Percentiles rank a stretch among this genome's conserved stretches.
These are phyloP conservation scores for Paraconiothyrium sp. DNA, from an alignment of 2,329 filamentous ascomycete species.

Conservation along the genomic window DNA sequence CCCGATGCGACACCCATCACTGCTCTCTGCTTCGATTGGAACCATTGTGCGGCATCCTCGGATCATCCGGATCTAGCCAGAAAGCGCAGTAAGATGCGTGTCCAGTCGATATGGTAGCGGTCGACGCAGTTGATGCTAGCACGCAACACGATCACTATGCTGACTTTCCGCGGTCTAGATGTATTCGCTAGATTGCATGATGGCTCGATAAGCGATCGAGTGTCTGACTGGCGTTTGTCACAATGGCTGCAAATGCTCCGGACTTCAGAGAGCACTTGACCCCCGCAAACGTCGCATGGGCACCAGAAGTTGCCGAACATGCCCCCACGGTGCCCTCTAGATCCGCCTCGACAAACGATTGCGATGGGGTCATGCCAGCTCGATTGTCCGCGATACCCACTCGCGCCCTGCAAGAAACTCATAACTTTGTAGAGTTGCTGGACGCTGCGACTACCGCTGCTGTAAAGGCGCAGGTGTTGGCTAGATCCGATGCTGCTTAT, in stretches of 20 bases:
- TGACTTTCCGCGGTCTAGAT: not conserved
- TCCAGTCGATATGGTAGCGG: not conserved
- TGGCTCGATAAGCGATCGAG: not conserved
- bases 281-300: conserved; percentile 35
- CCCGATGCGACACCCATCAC: not conserved
- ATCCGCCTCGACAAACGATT: conserved; percentile 26
- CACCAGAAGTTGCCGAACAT: conserved; percentile 33
- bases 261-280: conserved; percentile 47
- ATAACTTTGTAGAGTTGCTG: conserved; percentile 46
- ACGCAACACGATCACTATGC: not conserved
- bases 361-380: conserved; percentile 29
- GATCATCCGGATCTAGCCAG: not conserved
- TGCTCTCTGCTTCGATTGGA: not conserved
- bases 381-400: conserved; percentile 26
- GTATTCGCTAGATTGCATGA: not conserved
- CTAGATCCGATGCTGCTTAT: conserved; percentile 26
- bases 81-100: not conserved
- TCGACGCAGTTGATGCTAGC: not conserved
- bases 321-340: conserved; percentile 27
- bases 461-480: conserved; percentile 11
- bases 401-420: conserved; percentile 38
- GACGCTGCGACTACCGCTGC: conserved; percentile 50
- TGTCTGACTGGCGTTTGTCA: conserved; percentile 14
- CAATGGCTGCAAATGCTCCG: conserved; percentile 48
- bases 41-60: not conserved